These are phyloP conservation scores for Clarireedia hainanense DNA, from an alignment of 2,329 filamentous ascomycete genomes.

Conservation along the genomic window DNA sequence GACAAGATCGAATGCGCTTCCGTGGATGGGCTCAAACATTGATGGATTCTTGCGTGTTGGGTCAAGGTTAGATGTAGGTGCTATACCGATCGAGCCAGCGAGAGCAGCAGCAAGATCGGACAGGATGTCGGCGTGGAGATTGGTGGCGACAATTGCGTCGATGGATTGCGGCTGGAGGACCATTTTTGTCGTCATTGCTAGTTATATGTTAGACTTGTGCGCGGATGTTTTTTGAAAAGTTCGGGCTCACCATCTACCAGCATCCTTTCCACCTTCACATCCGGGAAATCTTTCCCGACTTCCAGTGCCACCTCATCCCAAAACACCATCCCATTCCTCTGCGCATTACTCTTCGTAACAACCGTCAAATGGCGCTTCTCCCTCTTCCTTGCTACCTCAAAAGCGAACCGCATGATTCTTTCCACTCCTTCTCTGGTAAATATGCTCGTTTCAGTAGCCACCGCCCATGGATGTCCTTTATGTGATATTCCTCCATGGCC, in stretches of 20 bases:
- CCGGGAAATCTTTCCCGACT: slow-evolving; percentile 57
- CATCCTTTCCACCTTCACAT: slow-evolving; percentile 43
- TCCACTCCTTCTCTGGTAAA: slow-evolving; percentile 54
- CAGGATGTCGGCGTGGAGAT: slow-evolving; percentile 57
- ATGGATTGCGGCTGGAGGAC: slow-evolving; percentile 48
- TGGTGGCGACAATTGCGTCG: slow-evolving; percentile 57
- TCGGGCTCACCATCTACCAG: slow-evolving; percentile 11
- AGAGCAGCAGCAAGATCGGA: slow-evolving; percentile 64
- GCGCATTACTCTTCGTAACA: slow-evolving; percentile 59
- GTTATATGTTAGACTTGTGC: background rate
- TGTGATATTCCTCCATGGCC: slow-evolving; percentile 48
- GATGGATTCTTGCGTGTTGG: slow-evolving; percentile 45
- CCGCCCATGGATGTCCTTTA: slow-evolving; percentile 47
- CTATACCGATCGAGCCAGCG: slow-evolving; percentile 64
- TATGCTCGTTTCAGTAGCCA: slow-evolving; percentile 53
- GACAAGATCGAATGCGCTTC: slow-evolving; percentile 50
- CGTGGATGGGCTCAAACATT: slow-evolving; percentile 57
- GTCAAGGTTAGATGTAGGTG: slow-evolving; percentile 61
- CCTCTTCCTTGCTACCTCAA: slow-evolving; percentile 44
- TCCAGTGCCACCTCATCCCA: slow-evolving; percentile 58
- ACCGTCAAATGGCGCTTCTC: slow-evolving; percentile 51
- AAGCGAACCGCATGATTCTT: slow-evolving; percentile 55
- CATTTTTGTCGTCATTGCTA: slow-evolving; percentile 40
- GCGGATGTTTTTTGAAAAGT: background rate
- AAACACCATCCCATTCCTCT: slow-evolving; percentile 59